A percentile compares a stretch with the other conserved stretches of the same genome.
Conservation (phyloP, 225 moss, liverwort and hornwort genomes). For the Pseudoscleropodium purum region DNA sequence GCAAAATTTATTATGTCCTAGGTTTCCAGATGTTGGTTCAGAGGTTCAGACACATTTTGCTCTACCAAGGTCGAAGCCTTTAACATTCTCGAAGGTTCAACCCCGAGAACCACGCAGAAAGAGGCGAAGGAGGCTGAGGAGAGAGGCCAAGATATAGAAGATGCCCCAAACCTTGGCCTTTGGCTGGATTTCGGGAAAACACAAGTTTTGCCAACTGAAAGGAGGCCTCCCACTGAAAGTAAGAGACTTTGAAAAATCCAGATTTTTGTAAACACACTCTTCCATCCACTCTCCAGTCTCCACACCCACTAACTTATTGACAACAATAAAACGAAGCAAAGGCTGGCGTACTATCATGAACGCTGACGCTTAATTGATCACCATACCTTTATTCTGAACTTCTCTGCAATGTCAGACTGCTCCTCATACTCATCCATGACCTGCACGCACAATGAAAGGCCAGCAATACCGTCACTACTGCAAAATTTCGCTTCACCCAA, state of each 20-base stretch:
- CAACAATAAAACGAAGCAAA: not conserved
- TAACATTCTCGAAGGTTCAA: not conserved
- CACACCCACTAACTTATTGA: not conserved
- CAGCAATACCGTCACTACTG: not conserved
- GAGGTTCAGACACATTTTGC: not conserved
- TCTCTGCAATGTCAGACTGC: conserved; percentile 81
- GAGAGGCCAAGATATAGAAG: not conserved
- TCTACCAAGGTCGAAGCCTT: not conserved
- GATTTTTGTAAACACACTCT: not conserved
- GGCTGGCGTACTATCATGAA: not conserved
- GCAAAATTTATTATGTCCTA: not conserved
- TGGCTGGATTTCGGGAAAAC: too few relatives aligned
- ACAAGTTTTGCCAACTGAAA: not conserved
- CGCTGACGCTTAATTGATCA: not conserved
- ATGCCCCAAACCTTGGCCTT: not conserved
- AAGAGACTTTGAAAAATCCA: not conserved
- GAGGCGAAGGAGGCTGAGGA: too few relatives aligned
- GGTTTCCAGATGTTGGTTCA: not conserved
- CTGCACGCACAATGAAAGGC: conserved; percentile 16
- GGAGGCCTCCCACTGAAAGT: not conserved
- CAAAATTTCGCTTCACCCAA: not conserved
- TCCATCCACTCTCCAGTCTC: not conserved
- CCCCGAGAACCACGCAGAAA: not conserved
- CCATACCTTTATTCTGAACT: conserved; percentile 60
- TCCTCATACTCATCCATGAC: conserved; percentile 93